Percentiles rank a stretch among this genome's conserved stretches.
phyloP scores from a whole-genome alignment of 805 yeast species.

The Zygoascus biomembranicola region DNA sequence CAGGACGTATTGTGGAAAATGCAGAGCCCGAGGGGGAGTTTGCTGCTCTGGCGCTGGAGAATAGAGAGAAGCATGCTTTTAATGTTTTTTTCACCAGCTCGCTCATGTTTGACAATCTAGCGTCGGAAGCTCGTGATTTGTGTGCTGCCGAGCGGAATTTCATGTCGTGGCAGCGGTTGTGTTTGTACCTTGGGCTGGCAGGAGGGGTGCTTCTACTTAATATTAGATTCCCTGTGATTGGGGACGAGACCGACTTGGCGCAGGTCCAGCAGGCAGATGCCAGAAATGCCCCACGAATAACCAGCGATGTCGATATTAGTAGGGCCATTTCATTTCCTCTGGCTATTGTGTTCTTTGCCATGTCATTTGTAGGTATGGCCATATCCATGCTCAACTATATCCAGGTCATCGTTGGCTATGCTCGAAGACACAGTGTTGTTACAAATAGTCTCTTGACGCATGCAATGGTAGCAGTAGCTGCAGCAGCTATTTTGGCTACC shows the following conservation, averaged over 20 bases:
- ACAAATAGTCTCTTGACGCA: conserved; percentile 11
- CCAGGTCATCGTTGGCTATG: conserved; percentile 13
- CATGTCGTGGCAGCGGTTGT: conserved; percentile 16
- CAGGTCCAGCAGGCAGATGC: background rate
- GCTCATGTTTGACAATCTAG: conserved; percentile 21
- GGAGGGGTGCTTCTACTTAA: conserved; percentile 19
- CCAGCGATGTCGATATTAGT: background rate
- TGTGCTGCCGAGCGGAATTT: conserved; percentile 26
- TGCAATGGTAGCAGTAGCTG: conserved; percentile 9
- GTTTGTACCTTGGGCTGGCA: conserved; percentile 21
- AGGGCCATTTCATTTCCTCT: conserved; percentile 6
- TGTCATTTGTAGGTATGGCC: conserved; percentile 15
- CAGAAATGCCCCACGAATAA: background rate
- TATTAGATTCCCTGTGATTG: conserved; percentile 10
- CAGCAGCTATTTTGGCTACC: conserved; percentile 15
- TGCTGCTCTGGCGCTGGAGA: background rate
- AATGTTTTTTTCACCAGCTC: conserved; percentile 2
- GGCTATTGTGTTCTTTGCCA: conserved; percentile 14
- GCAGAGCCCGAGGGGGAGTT: background rate
- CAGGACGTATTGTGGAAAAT: no score
- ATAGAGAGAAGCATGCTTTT: background rate
- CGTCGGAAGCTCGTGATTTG: conserved; percentile 28
- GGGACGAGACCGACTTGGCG: background rate
- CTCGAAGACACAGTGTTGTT: conserved; percentile 14
- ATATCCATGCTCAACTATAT: conserved; percentile 21